These are phyloP conservation scores for Mortierella sp. DNA, from an alignment of 371 early-diverging fungal species.

Conservation along the genomic window DNA sequence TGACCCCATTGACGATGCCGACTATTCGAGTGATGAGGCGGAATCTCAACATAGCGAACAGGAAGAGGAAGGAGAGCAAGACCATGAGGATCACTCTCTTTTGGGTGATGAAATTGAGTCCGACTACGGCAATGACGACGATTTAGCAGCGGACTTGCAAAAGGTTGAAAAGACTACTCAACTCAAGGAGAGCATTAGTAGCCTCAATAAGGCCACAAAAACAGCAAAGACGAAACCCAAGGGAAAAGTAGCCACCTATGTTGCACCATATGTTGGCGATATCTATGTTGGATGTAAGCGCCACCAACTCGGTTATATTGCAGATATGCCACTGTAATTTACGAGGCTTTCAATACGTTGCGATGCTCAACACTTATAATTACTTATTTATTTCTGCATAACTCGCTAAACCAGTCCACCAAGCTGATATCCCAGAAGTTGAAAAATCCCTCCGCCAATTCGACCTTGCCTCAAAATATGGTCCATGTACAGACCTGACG, in stretches of 20 bases:
- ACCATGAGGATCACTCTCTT: conserved; percentile 9
- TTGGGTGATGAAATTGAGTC: conserved; percentile 14
- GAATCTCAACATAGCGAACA: conserved; percentile 2
- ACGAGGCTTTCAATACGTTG: too few relatives aligned
- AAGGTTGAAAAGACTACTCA: conserved; percentile 4
- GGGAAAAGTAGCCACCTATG: conserved; percentile 8
- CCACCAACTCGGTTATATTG: not conserved
- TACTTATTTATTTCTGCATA: not conserved
- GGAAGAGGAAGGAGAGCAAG: conserved; percentile 10
- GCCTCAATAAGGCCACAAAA: not conserved
- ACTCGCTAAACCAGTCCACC: conserved; percentile 52
- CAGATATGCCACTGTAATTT: too few relatives aligned
- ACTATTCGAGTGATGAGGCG: conserved; percentile 14
- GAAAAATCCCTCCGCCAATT: conserved; percentile 62
- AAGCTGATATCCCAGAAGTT: conserved; percentile 45
- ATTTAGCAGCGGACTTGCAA: not conserved
- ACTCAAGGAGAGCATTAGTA: not conserved
- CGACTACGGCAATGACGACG: conserved; percentile 11
- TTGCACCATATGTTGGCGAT: conserved; percentile 35
- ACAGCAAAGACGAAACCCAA: not conserved
- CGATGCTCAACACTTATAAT: not conserved
- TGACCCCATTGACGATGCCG: conserved; percentile 28
- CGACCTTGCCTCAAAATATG: conserved; percentile 59
- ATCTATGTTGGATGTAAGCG: conserved; percentile 49
- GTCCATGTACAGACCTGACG: conserved; percentile 61